phyloP scores from a whole-genome alignment of 441 rosid species.

The Viola pubescens region DNA sequence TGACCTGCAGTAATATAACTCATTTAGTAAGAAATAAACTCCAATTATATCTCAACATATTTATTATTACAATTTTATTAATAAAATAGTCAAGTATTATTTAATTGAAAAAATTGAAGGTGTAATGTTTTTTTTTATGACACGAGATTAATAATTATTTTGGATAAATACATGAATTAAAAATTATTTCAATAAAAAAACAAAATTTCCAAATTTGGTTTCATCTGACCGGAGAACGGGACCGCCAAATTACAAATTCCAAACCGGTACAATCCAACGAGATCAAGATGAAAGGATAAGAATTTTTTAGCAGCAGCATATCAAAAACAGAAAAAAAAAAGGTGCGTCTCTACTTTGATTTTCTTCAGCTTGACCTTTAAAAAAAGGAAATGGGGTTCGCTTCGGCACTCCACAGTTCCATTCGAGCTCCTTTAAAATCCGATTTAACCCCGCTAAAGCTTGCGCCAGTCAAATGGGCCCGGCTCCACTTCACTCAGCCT shows the following conservation, averaged over 20 bases:
- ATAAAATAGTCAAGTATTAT: no score
- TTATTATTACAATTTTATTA: no score
- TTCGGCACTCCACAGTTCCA: slow-evolving; percentile 46
- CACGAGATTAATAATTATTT: no score
- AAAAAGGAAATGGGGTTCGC: slow-evolving; percentile 40
- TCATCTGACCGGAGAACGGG: no score
- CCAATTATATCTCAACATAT: no score
- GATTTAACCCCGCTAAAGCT: slow-evolving; percentile 26
- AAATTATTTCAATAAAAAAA: no score
- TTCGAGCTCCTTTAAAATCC: slow-evolving; percentile 36
- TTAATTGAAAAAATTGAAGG: no score
- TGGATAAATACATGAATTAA: no score
- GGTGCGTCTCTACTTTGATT: neutral
- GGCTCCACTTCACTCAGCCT: slow-evolving; percentile 29
- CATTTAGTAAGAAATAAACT: no score
- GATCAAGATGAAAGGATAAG: neutral
- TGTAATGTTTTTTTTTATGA: no score
- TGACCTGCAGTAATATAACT: no score
- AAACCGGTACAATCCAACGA: neutral
- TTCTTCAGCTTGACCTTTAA: neutral
- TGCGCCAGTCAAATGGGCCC: slow-evolving; percentile 23
- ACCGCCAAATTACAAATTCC: neutral
- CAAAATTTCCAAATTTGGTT: no score
- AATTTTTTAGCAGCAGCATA: neutral
- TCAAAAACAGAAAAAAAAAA: neutral